Base-by-base conservation (phyloP, 371 early-diverging fungal genomes). In the Zancudomyces culisetae region DNA sequence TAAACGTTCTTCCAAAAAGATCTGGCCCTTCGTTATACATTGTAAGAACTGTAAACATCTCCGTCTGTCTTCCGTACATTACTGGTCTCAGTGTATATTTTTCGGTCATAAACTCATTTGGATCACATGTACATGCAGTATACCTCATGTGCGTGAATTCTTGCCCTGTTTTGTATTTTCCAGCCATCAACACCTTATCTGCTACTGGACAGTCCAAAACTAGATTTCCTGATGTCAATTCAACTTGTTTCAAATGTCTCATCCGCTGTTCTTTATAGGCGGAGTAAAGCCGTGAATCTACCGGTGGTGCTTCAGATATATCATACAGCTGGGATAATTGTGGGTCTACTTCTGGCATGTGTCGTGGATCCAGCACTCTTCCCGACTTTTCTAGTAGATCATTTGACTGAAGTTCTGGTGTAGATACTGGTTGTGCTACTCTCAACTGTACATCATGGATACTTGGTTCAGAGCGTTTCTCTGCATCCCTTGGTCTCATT, bases 1-100 rank as follows among this genome's bases (percentile, higher is more conserved):
- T 71, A 63, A 90, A 77, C 10, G 92, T 84, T 56, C 90, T 79
- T 54, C 78, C 77, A 60, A 92, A 81, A 48, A 91, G 69, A 26
- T 80, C 62, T 58, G 85, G 86, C 61, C 87, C 87, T 72, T 92
- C 90, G 63, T 89, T 89, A 73, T 90, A 89, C 85, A 90, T 86
- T 26, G 90, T 90, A 62, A 91, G 74, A 40, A 89, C 93, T 43
- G 85, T 79, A 49, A 83, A 82, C 20, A 95, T 63, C 64, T 93
- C 94, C 6, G 93, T 93, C 42, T 76, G 58, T 43, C 92, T 73
- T 30, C 75, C 70, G 58, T 77, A 77, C 42, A 83, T 65, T 48
- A 74, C 73, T 19, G 83, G 91, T 10, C 92, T 75, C 49, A 94
- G 70, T 0, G 82, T 78, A 66, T 87, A 92, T 13, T 76, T 65